Evolutionary conservation across 305 asterid species (phyloP), one percentile per base, ranked within the genome.

Genomic region (Fraxinus angustifolia): DNA sequence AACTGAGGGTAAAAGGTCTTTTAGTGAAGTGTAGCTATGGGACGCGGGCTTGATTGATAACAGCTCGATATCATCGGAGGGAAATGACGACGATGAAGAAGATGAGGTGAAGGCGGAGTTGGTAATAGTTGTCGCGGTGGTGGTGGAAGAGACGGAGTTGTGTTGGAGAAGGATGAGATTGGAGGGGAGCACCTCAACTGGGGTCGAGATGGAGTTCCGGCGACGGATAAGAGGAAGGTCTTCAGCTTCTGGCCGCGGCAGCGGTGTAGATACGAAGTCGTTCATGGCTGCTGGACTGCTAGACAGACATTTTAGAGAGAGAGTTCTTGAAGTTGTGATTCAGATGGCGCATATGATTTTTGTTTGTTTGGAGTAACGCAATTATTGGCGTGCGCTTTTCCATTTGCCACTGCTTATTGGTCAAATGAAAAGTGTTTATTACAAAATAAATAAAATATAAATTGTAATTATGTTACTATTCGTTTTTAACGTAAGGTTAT

Each of bases 11-110:
- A 94, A 40, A 23, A 94, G 85, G 78, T 94, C 97, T 72, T 82
- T 89, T 38, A 94, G 81, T 33, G 98, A 94, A 17, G 92, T 92
- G 88, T 94, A 94, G 88, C 82, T 87, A 3, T 78, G 81, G 8
- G 90, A 81, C 3, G 82, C 35, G 6, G 90, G 91, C 84, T 82
- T 90, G 78, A 88, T 84, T 6, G 91, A 77, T 8, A 90, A 83
- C 42, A 88, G 84, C 83, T 92, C 93, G 74, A 90, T 81, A 77
- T 91, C 95, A 26, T 73, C 89, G 84, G 87, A 81, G 4, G 86
- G 84, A 0, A 86, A 85, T 6, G 88, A 88, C 0, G 86, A 50
- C 1, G 88, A 78, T 0, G 87, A 78, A 12, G 89, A 83, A 2
- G 82, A 7, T 0, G 88, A 76, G 0, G 86, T 28, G 0, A 80